phyloP scores from a whole-genome alignment of 1,284 basidiomycete genomes.

The Mycena sp. region DNA sequence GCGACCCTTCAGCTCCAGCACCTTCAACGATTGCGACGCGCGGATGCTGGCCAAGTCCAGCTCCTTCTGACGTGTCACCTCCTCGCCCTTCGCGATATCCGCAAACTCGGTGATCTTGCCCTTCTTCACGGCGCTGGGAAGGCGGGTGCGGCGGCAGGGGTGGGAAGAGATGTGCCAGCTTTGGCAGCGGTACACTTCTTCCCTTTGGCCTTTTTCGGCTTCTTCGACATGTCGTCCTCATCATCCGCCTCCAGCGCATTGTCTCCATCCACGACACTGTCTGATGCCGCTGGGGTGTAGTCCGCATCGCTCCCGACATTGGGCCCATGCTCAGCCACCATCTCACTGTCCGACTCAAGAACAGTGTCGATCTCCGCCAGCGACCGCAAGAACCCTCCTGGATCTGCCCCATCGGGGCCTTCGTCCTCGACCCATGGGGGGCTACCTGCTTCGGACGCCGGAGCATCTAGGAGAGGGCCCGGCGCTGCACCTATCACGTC shows the following conservation, averaged over 20 bases:
- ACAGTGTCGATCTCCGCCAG: background rate
- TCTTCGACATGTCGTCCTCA: background rate
- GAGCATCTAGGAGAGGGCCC: background rate
- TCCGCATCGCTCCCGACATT: background rate
- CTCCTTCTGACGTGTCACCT: conserved; percentile 3
- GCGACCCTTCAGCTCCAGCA: too few species aligned
- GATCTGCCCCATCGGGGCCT: background rate
- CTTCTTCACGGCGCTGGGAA: background rate
- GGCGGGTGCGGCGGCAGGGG: background rate
- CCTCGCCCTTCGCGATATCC: conserved; percentile 1
- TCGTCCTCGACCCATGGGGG: background rate
- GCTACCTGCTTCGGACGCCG: background rate
- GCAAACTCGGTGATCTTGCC: conserved; percentile 2
- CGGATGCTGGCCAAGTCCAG: too few species aligned
- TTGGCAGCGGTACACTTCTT: background rate
- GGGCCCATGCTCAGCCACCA: background rate
- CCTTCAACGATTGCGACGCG: too few species aligned
- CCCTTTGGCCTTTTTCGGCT: background rate
- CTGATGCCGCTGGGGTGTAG: background rate
- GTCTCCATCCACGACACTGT: background rate
- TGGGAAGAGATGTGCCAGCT: background rate
- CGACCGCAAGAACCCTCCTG: too few species aligned
- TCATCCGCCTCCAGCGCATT: background rate
- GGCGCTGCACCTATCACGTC: background rate
- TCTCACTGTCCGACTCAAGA: background rate